A percentile compares a stretch with the other conserved stretches of the same genome.
These are phyloP conservation scores for Citrus glauca DNA, from an alignment of 345 rosid species.

Conservation along the genomic window DNA sequence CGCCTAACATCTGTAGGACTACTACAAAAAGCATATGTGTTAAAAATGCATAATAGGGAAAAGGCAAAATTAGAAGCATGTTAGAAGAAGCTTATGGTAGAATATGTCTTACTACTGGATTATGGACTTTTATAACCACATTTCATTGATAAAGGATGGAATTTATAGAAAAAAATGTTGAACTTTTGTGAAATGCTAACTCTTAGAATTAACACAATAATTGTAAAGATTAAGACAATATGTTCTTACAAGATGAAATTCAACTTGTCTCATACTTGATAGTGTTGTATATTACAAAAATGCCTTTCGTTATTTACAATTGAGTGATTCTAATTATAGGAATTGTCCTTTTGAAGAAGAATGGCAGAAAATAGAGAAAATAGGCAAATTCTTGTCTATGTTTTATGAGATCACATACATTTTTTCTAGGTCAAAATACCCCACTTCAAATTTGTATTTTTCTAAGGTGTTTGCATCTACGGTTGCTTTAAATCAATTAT, in stretches of 20 bases:
- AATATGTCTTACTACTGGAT: too few relatives aligned
- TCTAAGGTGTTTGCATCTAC: neutral
- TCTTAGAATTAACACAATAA: too few relatives aligned
- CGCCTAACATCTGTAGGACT: too few relatives aligned
- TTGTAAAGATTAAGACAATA: neutral
- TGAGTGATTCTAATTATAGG: neutral
- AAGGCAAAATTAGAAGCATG: too few relatives aligned
- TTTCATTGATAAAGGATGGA: too few relatives aligned
- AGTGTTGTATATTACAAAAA: neutral
- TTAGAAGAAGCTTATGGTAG: too few relatives aligned
- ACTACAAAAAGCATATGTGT: too few relatives aligned
- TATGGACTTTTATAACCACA: too few relatives aligned
- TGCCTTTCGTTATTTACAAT: neutral
- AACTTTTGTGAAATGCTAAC: too few relatives aligned
- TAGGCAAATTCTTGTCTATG: neutral
- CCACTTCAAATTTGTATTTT: neutral
- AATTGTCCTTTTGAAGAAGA: neutral
- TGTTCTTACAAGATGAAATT: slow-evolving; percentile 9
- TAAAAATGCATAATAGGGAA: too few relatives aligned
- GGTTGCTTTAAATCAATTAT: neutral
- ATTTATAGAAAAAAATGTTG: too few relatives aligned
- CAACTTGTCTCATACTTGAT: slow-evolving; percentile 8
- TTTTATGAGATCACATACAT: neutral
- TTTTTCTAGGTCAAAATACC: neutral
- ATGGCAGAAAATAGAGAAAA: neutral